Base-by-base conservation (phyloP, 1,139 yeast genomes). In the Nakaseomyces delphensis region DNA sequence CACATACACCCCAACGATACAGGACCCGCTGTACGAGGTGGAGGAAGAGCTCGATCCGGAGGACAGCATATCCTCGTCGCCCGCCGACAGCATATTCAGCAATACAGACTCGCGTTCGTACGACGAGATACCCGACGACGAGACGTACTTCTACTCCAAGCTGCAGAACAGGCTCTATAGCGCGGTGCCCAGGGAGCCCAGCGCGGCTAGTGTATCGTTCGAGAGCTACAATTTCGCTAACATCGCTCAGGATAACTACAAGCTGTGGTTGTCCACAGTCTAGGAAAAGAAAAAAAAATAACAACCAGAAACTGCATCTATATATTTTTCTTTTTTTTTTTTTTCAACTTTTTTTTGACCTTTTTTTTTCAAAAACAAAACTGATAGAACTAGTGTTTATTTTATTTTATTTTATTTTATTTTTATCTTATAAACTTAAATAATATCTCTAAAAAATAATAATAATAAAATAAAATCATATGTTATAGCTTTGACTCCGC, bases 241-340 rank as follows among this genome's bases (percentile, higher is more conserved):
- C 41, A 53, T 48, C 14, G 57, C 59, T n/a, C 57, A 53, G 41
- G 55, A 55, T 40, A 55, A 55, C 45, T 55, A 55, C 48, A 49
- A 53, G 45, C 41, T 55, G 24, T 55, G 59, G 59, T 41, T 54
- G 23, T 45, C 53, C 25, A 45, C 53, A 13, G 49, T 47, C 20
- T 50, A 30, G 36, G 4, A 31, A 31, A 24, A 31, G 18, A 16
- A 32, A 31, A 38, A 21, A 29, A n/a, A 30, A 28, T 27, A 37
- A 9, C 27, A 9, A n/a, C 20, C 13, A 4, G 9, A 37, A 28
- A 29, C 32, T 29, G 39, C 39, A 38, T 38, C 10, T 7, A 19
- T 18, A 23, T 13, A 19, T 20, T 15, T 20, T 32, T 20, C 15
- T 29, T 20, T 13, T 20, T 24, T 24, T 13, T 16, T 29, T 19